Evolutionary conservation across 208 protist species (phyloP).

Genomic region (Tetramitus jugosus): DNA sequence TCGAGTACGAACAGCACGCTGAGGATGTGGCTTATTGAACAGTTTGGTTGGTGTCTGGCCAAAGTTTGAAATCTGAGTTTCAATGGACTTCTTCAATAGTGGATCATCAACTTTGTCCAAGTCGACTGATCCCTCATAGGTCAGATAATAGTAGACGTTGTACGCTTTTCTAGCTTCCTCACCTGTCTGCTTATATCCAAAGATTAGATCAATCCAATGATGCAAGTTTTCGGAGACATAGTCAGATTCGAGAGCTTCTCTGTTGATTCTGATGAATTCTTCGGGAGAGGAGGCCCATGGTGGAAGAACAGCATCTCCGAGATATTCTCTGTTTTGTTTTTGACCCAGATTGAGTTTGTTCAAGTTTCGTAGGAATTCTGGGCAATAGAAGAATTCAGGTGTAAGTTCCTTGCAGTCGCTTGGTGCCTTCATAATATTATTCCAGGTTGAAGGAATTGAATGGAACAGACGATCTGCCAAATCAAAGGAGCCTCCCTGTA

Average conservation of each 20-base stretch:
- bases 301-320: conserved; percentile 57
- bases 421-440: conserved; percentile 58
- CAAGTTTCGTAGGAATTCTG: conserved; percentile 77
- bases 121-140: conserved; percentile 68
- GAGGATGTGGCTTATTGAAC: conserved; percentile 40
- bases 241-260: conserved; percentile 69
- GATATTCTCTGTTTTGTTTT: conserved; percentile 36
- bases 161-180: conserved; percentile 79
- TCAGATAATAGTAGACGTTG: conserved; percentile 96
- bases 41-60: conserved; percentile 50
- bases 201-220: conserved; percentile 98
- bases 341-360: conserved; percentile 59
- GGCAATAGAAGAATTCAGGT: conserved; percentile 87
- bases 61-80: conserved; percentile 50
- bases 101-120: conserved; percentile 34
- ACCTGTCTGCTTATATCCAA: conserved; percentile 94
- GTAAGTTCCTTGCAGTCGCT: conserved; percentile 88
- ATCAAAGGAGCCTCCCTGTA: conserved; percentile 75
- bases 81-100: conserved; percentile 34
- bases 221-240: conserved; percentile 88
- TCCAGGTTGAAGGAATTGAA: conserved; percentile 56
- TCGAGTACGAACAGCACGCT: no score
- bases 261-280: conserved; percentile 14
- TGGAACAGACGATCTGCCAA: conserved; percentile 65
- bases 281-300: conserved; percentile 43